Evolutionary conservation across 139 green algal species (phyloP), one percentile per base, ranked within the genome.

Genomic region (Trebouxia sp.): DNA sequence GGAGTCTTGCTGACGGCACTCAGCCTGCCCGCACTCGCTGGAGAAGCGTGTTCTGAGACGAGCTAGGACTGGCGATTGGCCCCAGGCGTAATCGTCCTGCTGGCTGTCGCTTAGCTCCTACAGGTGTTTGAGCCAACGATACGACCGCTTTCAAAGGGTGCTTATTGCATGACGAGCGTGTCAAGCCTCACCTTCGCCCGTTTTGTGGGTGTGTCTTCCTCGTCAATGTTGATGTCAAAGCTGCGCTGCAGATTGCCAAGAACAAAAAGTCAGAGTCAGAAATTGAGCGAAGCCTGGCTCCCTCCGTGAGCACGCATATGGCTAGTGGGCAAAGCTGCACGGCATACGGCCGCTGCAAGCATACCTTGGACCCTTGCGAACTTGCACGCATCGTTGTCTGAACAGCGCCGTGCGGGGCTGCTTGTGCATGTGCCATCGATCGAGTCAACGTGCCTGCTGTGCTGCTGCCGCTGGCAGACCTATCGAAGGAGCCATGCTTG

Each of bases 161-260:
- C 32, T n/a, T 7, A 69, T 30, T 17, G 22, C 11, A 35, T 37
- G 37, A 9, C 35, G 37, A 72, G 20, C 35, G 35, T 43, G n/a
- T 35, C 8, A 3, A 45, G 15, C 22, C 24, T 10, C 69, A 82
- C 77, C 77, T 75, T 82, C 15, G 77, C 38, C 17, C 77, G 39
- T 28, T 82, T 82, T 6, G 77, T 82, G 56, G 77, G 77, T 26
- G 77, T 82, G 28, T 82, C 55, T 51, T 82, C 77, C 38, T 82
- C 77, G 28, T 76, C n/a, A 65, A 32, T 42, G 41, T 17, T 38
- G 32, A 70, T 37, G 66, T 75, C 77, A 50, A 76, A 58, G 58
- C 39, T 43, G 35, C 77, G 65, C 77, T 82, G 58, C 77, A 82
- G 12, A n/a, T 15, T 56, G 1, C 41, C 24, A 32, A 42, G 65